Conservation (phyloP, 164 flowering plant species). For the Vitis vinifera region DNA sequence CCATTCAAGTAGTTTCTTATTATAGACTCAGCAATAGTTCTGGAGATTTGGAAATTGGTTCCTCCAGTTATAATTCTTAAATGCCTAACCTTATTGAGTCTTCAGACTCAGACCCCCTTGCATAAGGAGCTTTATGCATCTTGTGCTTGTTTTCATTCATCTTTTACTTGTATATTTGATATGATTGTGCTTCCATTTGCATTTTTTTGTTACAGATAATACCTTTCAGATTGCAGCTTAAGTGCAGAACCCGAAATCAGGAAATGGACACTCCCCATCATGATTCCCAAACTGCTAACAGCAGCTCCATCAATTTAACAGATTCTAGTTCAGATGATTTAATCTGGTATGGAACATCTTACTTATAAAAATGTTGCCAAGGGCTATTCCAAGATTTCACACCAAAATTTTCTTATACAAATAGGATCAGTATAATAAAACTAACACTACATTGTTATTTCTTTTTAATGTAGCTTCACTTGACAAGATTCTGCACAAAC, state of each 20-base stretch:
- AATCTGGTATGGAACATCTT: slow-evolving; percentile 55
- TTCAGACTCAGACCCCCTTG: no score
- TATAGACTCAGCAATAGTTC: no score
- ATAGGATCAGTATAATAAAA: neutral
- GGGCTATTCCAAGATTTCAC: no score
- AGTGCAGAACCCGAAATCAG: slow-evolving; percentile 36
- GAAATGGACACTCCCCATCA: slow-evolving; percentile 23
- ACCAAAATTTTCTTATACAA: neutral
- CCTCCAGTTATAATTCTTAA: no score
- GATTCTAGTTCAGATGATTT: slow-evolving; percentile 42
- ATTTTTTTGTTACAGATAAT: slow-evolving; percentile 46
- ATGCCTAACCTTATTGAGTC: no score
- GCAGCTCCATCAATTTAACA: slow-evolving; percentile 9
- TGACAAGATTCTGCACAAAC: no score
- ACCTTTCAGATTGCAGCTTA: slow-evolving; percentile 61
- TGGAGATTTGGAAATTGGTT: no score
- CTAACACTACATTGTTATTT: neutral
- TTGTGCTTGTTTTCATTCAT: neutral
- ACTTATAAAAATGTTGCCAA: no score
- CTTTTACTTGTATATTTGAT: neutral
- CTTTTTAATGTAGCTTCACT: neutral
- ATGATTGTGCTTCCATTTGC: neutral
- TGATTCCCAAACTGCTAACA: slow-evolving; percentile 21
- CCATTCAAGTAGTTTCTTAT: no score
- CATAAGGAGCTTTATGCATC: no score